Evolutionary conservation across 176 grass and related monocot species (phyloP).

Genomic region (Guadua angustifolia): DNA sequence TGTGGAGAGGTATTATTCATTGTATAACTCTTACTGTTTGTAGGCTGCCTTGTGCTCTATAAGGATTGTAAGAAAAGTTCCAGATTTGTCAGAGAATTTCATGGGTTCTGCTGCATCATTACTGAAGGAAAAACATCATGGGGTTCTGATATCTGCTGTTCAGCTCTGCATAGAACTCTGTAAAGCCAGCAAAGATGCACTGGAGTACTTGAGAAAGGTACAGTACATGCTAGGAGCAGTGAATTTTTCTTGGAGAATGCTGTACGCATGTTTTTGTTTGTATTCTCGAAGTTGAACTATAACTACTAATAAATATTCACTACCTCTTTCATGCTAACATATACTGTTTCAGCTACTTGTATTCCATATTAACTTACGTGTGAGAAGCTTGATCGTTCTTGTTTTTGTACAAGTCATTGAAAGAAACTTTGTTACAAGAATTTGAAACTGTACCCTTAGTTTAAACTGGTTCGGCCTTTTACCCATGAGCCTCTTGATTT

Average conservation of each 20-base stretch:
- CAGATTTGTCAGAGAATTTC: conserved; percentile 94
- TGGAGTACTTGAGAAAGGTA: conserved; percentile 92
- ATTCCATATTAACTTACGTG: not conserved
- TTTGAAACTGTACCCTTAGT: not conserved
- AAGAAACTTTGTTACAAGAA: not conserved
- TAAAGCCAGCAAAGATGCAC: conserved; percentile 82
- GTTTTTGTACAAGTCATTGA: not conserved
- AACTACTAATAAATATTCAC: conserved; percentile 3
- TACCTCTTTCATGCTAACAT: conserved; percentile 1
- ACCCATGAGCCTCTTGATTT: not conserved
- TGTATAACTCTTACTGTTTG: conserved; percentile 34
- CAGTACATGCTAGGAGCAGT: not conserved
- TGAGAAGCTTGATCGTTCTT: not conserved
- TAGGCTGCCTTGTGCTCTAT: conserved; percentile 97
- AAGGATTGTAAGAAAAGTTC: conserved; percentile 93
- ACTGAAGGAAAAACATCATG: conserved; percentile 97
- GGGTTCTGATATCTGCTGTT: conserved; percentile 86
- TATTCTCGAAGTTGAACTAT: not conserved
- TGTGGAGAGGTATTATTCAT: conserved; percentile 31
- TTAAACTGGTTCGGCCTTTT: not conserved
- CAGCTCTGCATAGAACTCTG: conserved; percentile 96
- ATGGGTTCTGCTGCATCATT: conserved; percentile 70
- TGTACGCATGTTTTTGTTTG: not conserved
- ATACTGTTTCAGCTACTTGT: conserved; percentile 19
- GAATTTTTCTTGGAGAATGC: not conserved